Evolutionary conservation across 2,329 filamentous ascomycete species (phyloP), one percentile per base, ranked within the genome.

Genomic region (Madurella fahalii): DNA sequence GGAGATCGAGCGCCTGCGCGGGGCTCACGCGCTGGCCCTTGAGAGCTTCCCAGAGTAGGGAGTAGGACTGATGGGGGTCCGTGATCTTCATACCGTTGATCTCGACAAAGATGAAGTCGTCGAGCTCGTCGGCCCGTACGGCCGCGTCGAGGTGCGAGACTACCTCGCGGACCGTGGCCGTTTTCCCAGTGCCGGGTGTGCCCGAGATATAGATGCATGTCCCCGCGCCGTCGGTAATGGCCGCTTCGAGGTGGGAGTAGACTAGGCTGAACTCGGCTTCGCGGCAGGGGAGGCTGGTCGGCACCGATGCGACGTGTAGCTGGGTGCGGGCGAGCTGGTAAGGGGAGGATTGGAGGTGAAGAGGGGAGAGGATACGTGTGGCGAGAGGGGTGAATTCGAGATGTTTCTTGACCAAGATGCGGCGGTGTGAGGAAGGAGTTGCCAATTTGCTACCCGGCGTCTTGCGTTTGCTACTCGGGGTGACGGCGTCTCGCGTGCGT

Each of bases 41-140:
- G 57, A 99, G 77, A 0, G 94, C 93, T 74, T 99, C 91, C 95
- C 95, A 99, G 1, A 99, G 80, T 17, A 99, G 74, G 2, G 90
- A 87, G 71, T 99, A 99, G 0, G 94, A 92, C 70, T 99, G 94
- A 67, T 97, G 92, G 0, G 94, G 93, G 68, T 99, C 94, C 0
- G 94, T 95, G 63, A 99, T 92, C 75, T 99, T 99, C 94, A 99
- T 97, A 62, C 94, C 95, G 71, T 99, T 99, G 74, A 99, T 97
- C 71, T 99, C 94, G 58, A 99, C 92, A 63, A 99, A 99, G 56
- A 96, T 95, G 71, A 99, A 99, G 68, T 97, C 93, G 65, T 99
- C 94, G 41, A 99, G 80, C 71, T 97, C 93, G 66, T 99, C 94
- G 8, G 87, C 85, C 46, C 84, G 80, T 1, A 97, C 94, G 0